Base-by-base conservation (phyloP, 1,139 yeast species). In the Taphrina pruni region DNA sequence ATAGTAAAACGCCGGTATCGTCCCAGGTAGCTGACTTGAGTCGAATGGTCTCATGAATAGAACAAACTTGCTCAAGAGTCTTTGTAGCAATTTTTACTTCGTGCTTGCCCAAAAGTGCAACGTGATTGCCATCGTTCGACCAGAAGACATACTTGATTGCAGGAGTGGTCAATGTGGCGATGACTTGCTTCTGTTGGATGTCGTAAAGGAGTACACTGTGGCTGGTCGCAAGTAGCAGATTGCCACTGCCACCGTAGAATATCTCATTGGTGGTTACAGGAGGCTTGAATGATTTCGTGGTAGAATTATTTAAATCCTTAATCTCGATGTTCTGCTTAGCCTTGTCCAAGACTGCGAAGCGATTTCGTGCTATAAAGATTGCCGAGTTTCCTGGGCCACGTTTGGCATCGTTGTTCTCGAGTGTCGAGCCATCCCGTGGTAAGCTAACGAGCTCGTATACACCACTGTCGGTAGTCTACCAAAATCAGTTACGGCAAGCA, bases 1-100 rank as follows among this genome's bases (percentile, higher is more conserved):
- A 95, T 74, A 95, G 84, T 78, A 95, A 84, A 51, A 95, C 96
- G 61, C 95, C 95, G 61, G 90, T 83, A 75, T 92, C 97, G 78
- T 94, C 99, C 98, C 98, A 95, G 12, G 97, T 92, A 62, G 97
- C 98, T 81, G 96, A 88, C 82, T 95, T 95, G 76, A 95, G 91
- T 79, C 99, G 85, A 74, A 95, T 94, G 5, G 99, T 94, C 81
- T 95, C 99, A 78, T 93, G 98, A 86, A 93, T 85, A 5, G 96
- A 88, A 67, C 94, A 88, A 56, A 92, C 83, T 72, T 88, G 81
- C 77, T 91, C 92, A 75, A 94, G 84, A 73, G 87, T 88, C 78
- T 86, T 89, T 75, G 87, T 88, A 43, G 91, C 96, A 75, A 94
- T 87, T 9, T 97, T 89, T 74, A 95, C 90, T 39, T 96, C 89